phyloP scores from a whole-genome alignment of 345 rosid species.

The Luvunga scandens region DNA sequence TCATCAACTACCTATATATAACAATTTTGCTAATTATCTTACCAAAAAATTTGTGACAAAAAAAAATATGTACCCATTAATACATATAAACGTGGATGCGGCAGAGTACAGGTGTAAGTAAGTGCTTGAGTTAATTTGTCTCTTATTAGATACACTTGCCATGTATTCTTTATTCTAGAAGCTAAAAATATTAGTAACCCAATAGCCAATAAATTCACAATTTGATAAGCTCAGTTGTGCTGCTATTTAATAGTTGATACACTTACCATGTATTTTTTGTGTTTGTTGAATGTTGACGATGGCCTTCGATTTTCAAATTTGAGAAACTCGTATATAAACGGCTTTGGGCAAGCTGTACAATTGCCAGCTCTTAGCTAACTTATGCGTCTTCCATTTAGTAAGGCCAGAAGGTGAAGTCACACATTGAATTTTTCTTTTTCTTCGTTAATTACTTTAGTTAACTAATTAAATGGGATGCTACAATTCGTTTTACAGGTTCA shows the following conservation, averaged over 20 bases:
- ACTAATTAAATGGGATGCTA: neutral
- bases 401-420: neutral
- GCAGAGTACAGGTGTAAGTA: neutral
- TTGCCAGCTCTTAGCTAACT: neutral
- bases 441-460: neutral
- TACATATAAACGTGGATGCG: too few species aligned
- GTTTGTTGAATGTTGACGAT: neutral
- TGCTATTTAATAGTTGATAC: neutral
- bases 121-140: neutral
- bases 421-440: neutral
- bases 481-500: neutral
- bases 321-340: neutral
- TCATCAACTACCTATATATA: neutral
- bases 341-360: neutral
- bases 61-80: too few species aligned
- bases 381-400: neutral
- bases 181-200: too few species aligned
- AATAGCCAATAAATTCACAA: neutral
- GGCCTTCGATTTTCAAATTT: neutral
- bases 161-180: neutral
- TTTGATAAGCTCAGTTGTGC: constrained; percentile 2
- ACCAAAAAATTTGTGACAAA: neutral
- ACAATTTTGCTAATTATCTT: neutral
- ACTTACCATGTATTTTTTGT: neutral
- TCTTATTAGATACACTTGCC: neutral